Percentiles rank a stretch among this genome's conserved stretches.
Evolutionary conservation across 306 rosid species (phyloP).

Genomic region (Corylus avellana): DNA sequence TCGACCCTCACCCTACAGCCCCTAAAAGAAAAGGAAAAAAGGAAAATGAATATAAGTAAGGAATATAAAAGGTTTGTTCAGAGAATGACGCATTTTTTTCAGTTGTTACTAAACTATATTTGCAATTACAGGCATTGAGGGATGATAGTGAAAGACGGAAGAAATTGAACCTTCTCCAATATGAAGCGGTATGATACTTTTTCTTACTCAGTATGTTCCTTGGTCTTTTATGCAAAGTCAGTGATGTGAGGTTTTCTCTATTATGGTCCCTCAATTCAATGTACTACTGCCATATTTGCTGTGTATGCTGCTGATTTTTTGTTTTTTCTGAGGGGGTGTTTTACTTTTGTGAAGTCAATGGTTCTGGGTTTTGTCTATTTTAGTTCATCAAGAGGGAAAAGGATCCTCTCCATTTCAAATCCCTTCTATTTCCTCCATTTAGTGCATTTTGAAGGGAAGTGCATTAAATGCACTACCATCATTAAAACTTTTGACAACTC

Average conservation of each 20-base stretch:
- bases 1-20: not conserved
- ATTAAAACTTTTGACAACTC: no score
- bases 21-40: conserved; percentile 11
- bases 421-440: no score
- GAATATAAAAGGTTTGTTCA: not conserved
- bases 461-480: no score
- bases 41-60: conserved; percentile 14
- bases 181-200: conserved; percentile 83
- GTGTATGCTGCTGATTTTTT: not conserved
- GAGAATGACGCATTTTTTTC: not conserved
- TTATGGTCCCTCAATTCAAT: conserved; percentile 13
- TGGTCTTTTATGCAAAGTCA: conserved; percentile 28
- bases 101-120: conserved; percentile 12
- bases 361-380: not conserved
- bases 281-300: not conserved
- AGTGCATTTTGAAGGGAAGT: no score
- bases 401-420: no score
- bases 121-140: conserved; percentile 49
- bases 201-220: conserved; percentile 49
- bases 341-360: not conserved
- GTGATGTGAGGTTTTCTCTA: not conserved
- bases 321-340: not conserved
- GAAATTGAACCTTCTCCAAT: conserved; percentile 81
- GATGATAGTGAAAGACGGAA: conserved; percentile 73
- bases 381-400: not conserved